Base-by-base conservation (phyloP, 2,329 filamentous ascomycete genomes). In the Scedosporium aurantiacum region DNA sequence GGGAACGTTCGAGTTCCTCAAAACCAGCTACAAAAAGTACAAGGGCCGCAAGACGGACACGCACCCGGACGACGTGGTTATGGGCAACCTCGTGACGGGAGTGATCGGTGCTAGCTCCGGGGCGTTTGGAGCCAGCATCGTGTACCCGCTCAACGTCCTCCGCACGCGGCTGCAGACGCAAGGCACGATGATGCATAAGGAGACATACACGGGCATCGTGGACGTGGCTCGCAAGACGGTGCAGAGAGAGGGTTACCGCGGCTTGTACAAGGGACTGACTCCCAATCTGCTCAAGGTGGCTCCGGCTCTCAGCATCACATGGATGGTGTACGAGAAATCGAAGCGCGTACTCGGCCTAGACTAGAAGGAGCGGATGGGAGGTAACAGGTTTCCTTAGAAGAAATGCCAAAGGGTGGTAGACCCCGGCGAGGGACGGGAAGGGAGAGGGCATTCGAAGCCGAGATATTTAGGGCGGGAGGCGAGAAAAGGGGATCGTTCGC, bases 271-370 rank as follows among this genome's bases (percentile, higher is more conserved):
- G 74, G 94, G 94, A 1, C 79, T 97, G 65, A 96, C 93, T 50
- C 94, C 94, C 4, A 99, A 97, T 71, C 78, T 99, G 45, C 80
- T 99, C 67, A 99, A 99, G 78, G 94, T 99, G 41, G 91, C 94
- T 8, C 94, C 94, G 2, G 91, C 94, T 32, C 87, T 99, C 60
- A 96, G 91, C 68, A 97, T 99, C 71, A 92, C 91, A 61, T 96
- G 94, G 79, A 85, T 96, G 69, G 89, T 94, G 63, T 96, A 96
- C 70, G 91, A 96, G 76, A 94, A 94, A 70, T 85, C 89, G 61
- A 96, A 96, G 79, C 83, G 81, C 67, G 71, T 89, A 40, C 78
- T 96, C 66, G 73, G 78, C 14, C 69, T 86, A 67, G 77, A 79
- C 65, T 79, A 70, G 68, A 50, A 54, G 21, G 54, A 58, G 18